These are phyloP conservation scores for Penicillium arizonense DNA, from an alignment of 495 filamentous ascomycete species.

Conservation along the genomic window DNA sequence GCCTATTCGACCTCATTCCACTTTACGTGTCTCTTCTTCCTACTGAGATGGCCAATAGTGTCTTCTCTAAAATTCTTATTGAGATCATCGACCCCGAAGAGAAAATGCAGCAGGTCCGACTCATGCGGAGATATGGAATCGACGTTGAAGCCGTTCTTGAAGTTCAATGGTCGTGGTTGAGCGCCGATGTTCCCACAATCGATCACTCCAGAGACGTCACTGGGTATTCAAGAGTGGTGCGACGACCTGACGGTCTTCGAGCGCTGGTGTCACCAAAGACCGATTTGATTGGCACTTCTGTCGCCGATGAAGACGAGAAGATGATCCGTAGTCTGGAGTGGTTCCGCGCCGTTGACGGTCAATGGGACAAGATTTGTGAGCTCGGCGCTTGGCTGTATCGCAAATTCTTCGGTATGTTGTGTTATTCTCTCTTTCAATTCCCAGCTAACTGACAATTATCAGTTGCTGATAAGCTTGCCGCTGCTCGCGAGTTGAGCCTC, in stretches of 20 bases:
- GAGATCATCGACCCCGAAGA: slow-evolving; percentile 58
- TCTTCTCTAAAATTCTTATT: slow-evolving; percentile 56
- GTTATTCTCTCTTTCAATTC: neutral
- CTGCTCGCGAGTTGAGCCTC: slow-evolving; percentile 60
- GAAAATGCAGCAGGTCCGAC: slow-evolving; percentile 43
- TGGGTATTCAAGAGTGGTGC: slow-evolving; percentile 32
- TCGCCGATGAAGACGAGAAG: slow-evolving; percentile 60
- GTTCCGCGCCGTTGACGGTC: slow-evolving; percentile 69
- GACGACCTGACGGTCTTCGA: slow-evolving; percentile 31
- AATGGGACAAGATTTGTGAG: slow-evolving; percentile 69
- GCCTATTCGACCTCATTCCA: slow-evolving; percentile 73
- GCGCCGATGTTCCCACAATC: slow-evolving; percentile 25
- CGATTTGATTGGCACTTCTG: slow-evolving; percentile 63
- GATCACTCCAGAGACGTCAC: slow-evolving; percentile 31
- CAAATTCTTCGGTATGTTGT: slow-evolving; percentile 40
- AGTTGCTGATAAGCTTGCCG: slow-evolving; percentile 53
- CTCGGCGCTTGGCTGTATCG: slow-evolving; percentile 69
- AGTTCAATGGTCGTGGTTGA: slow-evolving; percentile 55
- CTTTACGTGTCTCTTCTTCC: slow-evolving; percentile 81
- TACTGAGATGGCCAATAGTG: slow-evolving; percentile 36
- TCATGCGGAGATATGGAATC: slow-evolving; percentile 55
- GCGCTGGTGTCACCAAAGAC: slow-evolving; percentile 47
- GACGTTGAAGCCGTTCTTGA: slow-evolving; percentile 51
- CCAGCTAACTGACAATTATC: slow-evolving; percentile 4
- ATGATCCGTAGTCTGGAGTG: slow-evolving; percentile 83